A percentile compares a stretch with the other conserved stretches of the same genome.
phyloP scores from a whole-genome alignment of 2,329 filamentous ascomycete species.

The Didymella exigua region DNA sequence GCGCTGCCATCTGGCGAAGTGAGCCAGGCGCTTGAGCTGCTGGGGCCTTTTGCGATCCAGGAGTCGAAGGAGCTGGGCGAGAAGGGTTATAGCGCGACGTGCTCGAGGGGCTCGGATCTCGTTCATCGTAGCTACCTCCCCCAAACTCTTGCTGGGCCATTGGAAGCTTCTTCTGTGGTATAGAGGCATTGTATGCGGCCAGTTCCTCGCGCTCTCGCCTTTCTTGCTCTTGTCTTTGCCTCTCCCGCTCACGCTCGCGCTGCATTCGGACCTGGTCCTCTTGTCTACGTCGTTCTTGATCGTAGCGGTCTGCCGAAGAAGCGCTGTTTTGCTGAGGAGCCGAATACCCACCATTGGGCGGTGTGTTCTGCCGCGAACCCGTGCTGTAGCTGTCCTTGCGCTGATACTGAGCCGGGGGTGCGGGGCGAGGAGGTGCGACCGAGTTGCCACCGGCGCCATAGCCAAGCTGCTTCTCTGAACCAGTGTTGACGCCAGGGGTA shows the following conservation, averaged over 20 bases:
- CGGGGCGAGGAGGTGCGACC: constrained; percentile 56
- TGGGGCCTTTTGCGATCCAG: constrained; percentile 52
- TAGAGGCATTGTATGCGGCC: constrained; percentile 86
- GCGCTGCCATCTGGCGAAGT: constrained; percentile 65
- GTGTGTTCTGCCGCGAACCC: constrained; percentile 39
- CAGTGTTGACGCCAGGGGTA: constrained; percentile 62
- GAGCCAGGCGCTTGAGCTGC: constrained; percentile 59
- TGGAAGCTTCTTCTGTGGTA: constrained; percentile 80
- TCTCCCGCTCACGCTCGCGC: constrained; percentile 42
- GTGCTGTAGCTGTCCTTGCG: constrained; percentile 54
- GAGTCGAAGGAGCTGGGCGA: constrained; percentile 81
- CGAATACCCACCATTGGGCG: constrained; percentile 37
- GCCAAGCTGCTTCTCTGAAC: constrained; percentile 56
- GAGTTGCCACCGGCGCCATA: constrained; percentile 52
- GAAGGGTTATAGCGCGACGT: constrained; percentile 79
- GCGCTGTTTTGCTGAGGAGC: constrained; percentile 38
- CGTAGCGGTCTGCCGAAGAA: constrained; percentile 42
- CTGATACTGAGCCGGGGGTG: constrained; percentile 50
- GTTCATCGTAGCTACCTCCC: constrained; percentile 59
- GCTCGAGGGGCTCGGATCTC: constrained; percentile 54
- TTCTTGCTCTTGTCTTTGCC: constrained; percentile 51
- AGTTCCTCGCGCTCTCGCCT: constrained; percentile 68
- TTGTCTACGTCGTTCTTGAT: constrained; percentile 42
- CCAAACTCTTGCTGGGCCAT: constrained; percentile 90
- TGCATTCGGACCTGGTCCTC: constrained; percentile 51